A percentile compares a stretch with the other conserved stretches of the same genome.
phyloP scores from a whole-genome alignment of 257 asterid genomes.

The Marsdenia floribunda region DNA sequence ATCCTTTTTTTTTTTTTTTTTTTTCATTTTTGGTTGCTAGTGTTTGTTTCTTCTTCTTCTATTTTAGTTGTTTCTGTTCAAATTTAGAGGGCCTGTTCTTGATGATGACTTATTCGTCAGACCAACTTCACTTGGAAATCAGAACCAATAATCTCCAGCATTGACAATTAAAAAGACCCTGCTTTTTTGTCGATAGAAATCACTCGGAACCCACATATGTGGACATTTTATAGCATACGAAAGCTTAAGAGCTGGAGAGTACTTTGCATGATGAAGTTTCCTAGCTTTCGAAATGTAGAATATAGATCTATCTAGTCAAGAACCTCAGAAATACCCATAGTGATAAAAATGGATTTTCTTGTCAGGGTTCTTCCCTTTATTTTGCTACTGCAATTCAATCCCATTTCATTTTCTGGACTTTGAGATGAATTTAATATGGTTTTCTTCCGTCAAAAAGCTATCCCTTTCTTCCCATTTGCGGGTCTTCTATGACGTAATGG shows the following conservation, averaged over 20 bases:
- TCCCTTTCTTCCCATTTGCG: no score
- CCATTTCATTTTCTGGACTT: not conserved
- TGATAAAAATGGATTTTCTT: not conserved
- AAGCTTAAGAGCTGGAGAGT: not conserved
- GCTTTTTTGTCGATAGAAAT: no score
- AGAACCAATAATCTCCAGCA: no score
- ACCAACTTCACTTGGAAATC: no score
- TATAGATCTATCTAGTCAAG: not conserved
- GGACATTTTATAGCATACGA: not conserved
- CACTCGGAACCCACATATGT: not conserved
- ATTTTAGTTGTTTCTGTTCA: not conserved
- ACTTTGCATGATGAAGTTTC: not conserved
- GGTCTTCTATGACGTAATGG: not conserved
- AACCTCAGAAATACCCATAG: not conserved
- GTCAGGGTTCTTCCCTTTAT: not conserved
- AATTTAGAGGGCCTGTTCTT: not conserved
- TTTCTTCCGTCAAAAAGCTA: not conserved
- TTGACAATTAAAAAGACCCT: not conserved
- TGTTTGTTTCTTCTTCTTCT: not conserved
- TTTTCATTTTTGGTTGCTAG: no score
- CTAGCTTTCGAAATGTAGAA: not conserved
- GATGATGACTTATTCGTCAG: not conserved
- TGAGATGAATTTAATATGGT: not conserved
- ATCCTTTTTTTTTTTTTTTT: not conserved
- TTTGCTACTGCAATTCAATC: not conserved